Conservation (phyloP, 352 stramenopile genomes). For the Sclerospora graminicola region DNA sequence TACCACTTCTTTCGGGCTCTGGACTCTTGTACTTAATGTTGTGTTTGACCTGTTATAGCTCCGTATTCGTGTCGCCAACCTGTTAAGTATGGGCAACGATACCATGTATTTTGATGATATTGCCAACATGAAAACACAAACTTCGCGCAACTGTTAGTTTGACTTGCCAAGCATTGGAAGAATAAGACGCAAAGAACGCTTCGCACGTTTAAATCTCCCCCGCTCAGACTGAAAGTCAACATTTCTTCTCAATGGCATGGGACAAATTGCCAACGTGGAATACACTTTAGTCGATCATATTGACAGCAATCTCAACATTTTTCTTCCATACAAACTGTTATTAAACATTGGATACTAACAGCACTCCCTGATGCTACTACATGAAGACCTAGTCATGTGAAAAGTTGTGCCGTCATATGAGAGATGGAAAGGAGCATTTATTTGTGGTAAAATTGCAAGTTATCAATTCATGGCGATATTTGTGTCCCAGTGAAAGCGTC, state of each 20-base stretch:
- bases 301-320: too few species aligned
- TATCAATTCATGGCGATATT: slow-evolving; percentile 73
- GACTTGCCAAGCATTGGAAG: slow-evolving; percentile 53
- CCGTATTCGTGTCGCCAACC: slow-evolving; percentile 41
- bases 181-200: slow-evolving; percentile 31
- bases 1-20: slow-evolving; percentile 34
- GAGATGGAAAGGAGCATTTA: slow-evolving; percentile 50
- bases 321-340: too few species aligned
- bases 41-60: slow-evolving; percentile 57
- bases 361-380: too few species aligned
- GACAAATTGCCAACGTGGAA: too few species aligned
- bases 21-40: slow-evolving; percentile 53
- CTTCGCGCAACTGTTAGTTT: slow-evolving; percentile 62
- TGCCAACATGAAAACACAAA: slow-evolving; percentile 24
- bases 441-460: slow-evolving; percentile 58
- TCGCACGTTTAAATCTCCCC: slow-evolving; percentile 31
- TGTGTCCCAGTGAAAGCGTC: slow-evolving; percentile 26
- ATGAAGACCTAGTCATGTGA: too few species aligned
- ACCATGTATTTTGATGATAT: slow-evolving; percentile 4
- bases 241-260: too few species aligned
- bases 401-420: slow-evolving; percentile 24
- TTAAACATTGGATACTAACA: too few species aligned
- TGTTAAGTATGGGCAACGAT: slow-evolving; percentile 39
- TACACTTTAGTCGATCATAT: too few species aligned
- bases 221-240: too few species aligned